A percentile compares a stretch with the other conserved stretches of the same genome.
Conservation (phyloP, 2,329 filamentous ascomycete species). For the Xylaria sp. region DNA sequence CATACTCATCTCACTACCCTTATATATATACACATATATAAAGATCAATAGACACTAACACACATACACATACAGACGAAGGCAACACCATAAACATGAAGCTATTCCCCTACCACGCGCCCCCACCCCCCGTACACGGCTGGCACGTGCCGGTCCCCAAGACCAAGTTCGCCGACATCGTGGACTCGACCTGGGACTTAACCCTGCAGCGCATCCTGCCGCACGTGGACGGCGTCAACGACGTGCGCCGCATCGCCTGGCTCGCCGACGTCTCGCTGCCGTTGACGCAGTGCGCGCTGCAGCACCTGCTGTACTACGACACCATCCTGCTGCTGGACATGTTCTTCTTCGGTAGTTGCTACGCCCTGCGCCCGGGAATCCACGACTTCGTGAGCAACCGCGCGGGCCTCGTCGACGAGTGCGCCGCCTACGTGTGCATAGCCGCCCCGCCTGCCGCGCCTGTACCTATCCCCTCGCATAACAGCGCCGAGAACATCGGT, state of each 20-base stretch:
- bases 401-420: conserved; percentile 84
- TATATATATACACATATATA: neutral
- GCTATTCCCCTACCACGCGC: conserved; percentile 84
- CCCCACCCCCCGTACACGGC: conserved; percentile 80
- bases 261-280: conserved; percentile 87
- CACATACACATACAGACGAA: conserved; percentile 69
- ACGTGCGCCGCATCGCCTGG: conserved; percentile 86
- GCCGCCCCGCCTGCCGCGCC: neutral
- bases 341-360: conserved; percentile 93
- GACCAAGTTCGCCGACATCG: conserved; percentile 71
- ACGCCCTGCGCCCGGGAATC: conserved; percentile 83
- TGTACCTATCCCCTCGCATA: neutral
- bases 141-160: conserved; percentile 91
- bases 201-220: conserved; percentile 83
- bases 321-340: conserved; percentile 91
- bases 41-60: conserved; percentile 21
- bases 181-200: conserved; percentile 78
- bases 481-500: conserved; percentile 21
- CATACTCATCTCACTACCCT: neutral
- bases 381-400: conserved; percentile 81
- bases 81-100: conserved; percentile 97
- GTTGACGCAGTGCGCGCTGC: conserved; percentile 85
- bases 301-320: conserved; percentile 93
- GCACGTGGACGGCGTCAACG: conserved; percentile 90
- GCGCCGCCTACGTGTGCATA: conserved; percentile 81